A percentile compares a stretch with the other conserved stretches of the same genome.
Evolutionary conservation across 192 early-diverging fungal genomes (phyloP).

Genomic region (Backusella morwellensis): DNA sequence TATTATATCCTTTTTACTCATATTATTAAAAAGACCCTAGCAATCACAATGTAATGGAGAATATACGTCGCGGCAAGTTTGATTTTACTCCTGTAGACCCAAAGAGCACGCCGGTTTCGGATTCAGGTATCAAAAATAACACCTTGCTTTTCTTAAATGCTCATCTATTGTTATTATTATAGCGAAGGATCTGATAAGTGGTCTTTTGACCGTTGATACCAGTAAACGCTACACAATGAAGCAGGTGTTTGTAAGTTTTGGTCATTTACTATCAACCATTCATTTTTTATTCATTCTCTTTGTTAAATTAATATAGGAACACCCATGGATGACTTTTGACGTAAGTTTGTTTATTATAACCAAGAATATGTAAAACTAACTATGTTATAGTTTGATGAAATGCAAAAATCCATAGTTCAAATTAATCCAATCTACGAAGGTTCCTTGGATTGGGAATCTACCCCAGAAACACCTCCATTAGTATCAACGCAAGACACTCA

Average conservation of each 20-base stretch:
- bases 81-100: slow-evolving; percentile 65
- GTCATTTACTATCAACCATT: neutral
- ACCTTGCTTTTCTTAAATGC: neutral
- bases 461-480: neutral
- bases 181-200: slow-evolving; percentile 60
- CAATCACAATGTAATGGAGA: slow-evolving; percentile 3
- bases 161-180: neutral
- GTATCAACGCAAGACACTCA: neutral
- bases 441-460: neutral
- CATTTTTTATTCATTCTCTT: neutral
- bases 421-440: neutral
- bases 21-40: neutral
- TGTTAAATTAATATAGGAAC: neutral
- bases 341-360: neutral
- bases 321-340: neutral
- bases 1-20: neutral
- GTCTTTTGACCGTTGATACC: slow-evolving; percentile 59
- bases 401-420: neutral
- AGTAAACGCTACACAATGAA: slow-evolving; percentile 48
- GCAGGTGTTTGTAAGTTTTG: slow-evolving; percentile 14
- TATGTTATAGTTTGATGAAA: neutral
- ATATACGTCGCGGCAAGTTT: slow-evolving; percentile 53
- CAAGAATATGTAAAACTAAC: neutral
- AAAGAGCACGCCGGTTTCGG: slow-evolving; percentile 75
- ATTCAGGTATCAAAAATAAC: slow-evolving; percentile 33